These are phyloP conservation scores for Polytrichum formosum DNA, from an alignment of 225 moss, liverwort and hornwort genomes.

Conservation along the genomic window DNA sequence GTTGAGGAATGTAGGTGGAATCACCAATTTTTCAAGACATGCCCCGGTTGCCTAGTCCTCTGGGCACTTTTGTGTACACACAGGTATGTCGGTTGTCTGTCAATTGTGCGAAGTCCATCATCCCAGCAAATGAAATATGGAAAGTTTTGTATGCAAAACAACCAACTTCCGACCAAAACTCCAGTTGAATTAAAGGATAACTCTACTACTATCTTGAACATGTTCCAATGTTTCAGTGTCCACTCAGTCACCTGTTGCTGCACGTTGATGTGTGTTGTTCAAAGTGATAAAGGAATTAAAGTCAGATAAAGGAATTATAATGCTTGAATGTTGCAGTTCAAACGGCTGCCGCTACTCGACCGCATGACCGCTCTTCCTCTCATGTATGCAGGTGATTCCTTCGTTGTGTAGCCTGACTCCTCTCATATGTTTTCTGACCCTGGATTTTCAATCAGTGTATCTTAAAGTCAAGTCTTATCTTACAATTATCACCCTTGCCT, in stretches of 20 bases:
- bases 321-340: slow-evolving; percentile 57
- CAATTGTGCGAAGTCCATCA: neutral
- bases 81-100: slow-evolving; percentile 37
- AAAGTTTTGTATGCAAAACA: no score
- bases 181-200: no score
- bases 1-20: slow-evolving; percentile 56
- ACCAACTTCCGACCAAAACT: no score
- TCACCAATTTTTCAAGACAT: slow-evolving; percentile 94
- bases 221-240: neutral
- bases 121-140: neutral
- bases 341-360: slow-evolving; percentile 79
- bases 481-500: neutral
- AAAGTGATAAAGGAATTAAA: no score
- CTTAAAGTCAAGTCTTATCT: neutral
- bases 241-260: no score
- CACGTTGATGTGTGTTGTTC: no score
- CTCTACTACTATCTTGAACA: no score
- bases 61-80: slow-evolving; percentile 94
- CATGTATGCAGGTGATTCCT: slow-evolving; percentile 96
- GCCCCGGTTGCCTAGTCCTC: slow-evolving; percentile 83
- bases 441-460: neutral
- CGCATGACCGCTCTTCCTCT: slow-evolving; percentile 92
- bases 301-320: neutral
- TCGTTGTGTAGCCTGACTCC: slow-evolving; percentile 12
- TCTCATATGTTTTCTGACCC: no score